These are phyloP conservation scores for Isoetes engelmannii DNA, from an alignment of 83 land plant species.

Conservation along the genomic window DNA sequence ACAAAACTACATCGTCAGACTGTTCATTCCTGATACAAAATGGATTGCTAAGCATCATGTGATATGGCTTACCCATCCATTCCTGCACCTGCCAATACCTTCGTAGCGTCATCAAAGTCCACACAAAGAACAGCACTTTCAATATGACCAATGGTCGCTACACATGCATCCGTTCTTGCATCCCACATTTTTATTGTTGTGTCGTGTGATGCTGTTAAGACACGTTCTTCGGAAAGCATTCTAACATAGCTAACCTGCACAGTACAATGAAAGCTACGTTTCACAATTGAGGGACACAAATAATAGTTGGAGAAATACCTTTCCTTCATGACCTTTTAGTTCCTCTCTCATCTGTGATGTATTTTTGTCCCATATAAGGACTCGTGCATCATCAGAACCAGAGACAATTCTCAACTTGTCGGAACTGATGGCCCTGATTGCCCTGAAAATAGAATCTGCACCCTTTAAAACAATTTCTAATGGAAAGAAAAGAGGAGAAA, in stretches of 20 bases:
- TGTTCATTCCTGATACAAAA: background rate
- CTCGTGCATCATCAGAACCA: constrained; percentile 84
- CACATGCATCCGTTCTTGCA: constrained; percentile 89
- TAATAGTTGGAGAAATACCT: constrained; percentile 29
- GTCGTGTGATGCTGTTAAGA: constrained; percentile 94
- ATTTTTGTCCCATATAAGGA: constrained; percentile 89
- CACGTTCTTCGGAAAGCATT: constrained; percentile 90
- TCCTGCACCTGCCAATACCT: constrained; percentile 88
- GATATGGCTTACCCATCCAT: constrained; percentile 73
- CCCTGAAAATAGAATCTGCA: constrained; percentile 31
- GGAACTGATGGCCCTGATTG: constrained; percentile 80
- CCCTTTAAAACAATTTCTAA: too few species aligned
- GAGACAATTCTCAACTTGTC: constrained; percentile 71
- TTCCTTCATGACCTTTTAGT: constrained; percentile 75
- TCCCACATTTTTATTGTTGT: constrained; percentile 99
- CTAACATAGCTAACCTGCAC: constrained; percentile 70
- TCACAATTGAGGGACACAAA: background rate
- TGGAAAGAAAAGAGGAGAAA: background rate
- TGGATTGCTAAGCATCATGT: constrained; percentile 9
- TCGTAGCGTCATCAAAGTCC: constrained; percentile 89
- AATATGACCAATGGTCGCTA: constrained; percentile 88
- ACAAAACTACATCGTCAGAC: background rate
- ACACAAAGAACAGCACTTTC: constrained; percentile 80
- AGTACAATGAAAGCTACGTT: background rate
- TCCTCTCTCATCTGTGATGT: constrained; percentile 63